Base-by-base conservation (phyloP, 2,329 filamentous ascomycete species). In the Xylariaceae sp. region DNA sequence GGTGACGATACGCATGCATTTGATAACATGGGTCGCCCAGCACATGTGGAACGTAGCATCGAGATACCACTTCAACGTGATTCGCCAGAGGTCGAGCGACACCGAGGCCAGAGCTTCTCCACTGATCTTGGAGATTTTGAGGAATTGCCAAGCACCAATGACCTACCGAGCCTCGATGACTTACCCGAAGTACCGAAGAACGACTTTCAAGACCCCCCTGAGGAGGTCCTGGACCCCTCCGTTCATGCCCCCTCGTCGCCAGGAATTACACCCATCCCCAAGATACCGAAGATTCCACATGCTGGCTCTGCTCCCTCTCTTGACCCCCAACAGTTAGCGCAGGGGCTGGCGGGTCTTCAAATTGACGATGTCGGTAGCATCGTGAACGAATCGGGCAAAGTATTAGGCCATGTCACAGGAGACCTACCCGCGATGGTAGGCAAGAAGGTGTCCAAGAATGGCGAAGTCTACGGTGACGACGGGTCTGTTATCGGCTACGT, bases 371-470 rank as follows among this genome's bases (percentile, higher is more conserved):
- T 81, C 52, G 81, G 80, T 56, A 82, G 82, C 67, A 74, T 83
- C 37, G 68, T 83, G 13, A 78, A 79, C 60, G 76, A 74, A 60
- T 73, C 79, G 11, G 80, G 79, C 6, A 77, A 75, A 42, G 78
- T 82, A 2, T 74, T 83, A 2, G 81, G 80, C 39, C 77, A 79
- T 48, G 80, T 77, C 4, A 78, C 77, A 4, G 81, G 81, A 5
- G 81, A 83, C 66, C 72, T 84, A 23, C 81, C 81, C 3, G 77
- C 79, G 51, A 82, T 83, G 77, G 74, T 83, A 4, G 81, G 81
- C 37, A 73, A 76, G 47, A 74, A 73, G 49, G 77, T 83, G 1
- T 71, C 75, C 7, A 69, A 73, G 2, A 72, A 73, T 17, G 81
- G 81, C 13, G 76, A 82, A 62, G 71, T 83, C 39, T 72, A 78